phyloP scores from a whole-genome alignment of 352 stramenopile genomes.

The Blastocystis sp. region DNA sequence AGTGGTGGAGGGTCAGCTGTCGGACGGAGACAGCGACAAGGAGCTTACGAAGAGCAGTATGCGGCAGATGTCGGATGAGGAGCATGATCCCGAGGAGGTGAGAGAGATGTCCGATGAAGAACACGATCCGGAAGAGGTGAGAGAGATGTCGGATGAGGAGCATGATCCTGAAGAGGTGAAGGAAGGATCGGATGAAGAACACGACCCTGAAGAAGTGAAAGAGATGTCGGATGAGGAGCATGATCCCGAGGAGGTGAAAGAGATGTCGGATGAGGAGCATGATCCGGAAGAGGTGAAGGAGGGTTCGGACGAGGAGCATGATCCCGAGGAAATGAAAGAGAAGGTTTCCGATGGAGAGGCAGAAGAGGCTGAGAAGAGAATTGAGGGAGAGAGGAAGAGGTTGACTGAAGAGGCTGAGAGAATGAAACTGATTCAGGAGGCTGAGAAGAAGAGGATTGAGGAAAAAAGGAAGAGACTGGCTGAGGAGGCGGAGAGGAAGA shows the following conservation, averaged over 20 bases:
- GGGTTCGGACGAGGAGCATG: background rate
- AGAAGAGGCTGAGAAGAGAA: background rate
- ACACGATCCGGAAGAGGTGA: background rate
- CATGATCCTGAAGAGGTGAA: background rate
- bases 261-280: background rate
- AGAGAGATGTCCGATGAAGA: background rate
- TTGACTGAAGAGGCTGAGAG: background rate
- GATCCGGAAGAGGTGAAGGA: background rate
- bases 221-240: background rate
- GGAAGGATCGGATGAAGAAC: background rate
- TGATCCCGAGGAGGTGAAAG: background rate
- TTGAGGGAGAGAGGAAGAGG: background rate
- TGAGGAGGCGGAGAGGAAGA: background rate
- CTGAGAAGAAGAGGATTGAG: background rate
- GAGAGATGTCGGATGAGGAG: background rate
- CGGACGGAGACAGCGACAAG: too few species aligned
- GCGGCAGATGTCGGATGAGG: too few species aligned
- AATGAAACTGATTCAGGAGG: background rate
- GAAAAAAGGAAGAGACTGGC: too few species aligned
- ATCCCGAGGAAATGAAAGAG: background rate
- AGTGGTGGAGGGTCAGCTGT: too few species aligned
- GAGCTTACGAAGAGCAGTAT: too few species aligned
- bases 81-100: too few species aligned
- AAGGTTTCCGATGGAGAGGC: background rate
- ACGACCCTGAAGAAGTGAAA: background rate